Conservation (phyloP, 352 stramenopile species). For the Pythium aquatile region DNA sequence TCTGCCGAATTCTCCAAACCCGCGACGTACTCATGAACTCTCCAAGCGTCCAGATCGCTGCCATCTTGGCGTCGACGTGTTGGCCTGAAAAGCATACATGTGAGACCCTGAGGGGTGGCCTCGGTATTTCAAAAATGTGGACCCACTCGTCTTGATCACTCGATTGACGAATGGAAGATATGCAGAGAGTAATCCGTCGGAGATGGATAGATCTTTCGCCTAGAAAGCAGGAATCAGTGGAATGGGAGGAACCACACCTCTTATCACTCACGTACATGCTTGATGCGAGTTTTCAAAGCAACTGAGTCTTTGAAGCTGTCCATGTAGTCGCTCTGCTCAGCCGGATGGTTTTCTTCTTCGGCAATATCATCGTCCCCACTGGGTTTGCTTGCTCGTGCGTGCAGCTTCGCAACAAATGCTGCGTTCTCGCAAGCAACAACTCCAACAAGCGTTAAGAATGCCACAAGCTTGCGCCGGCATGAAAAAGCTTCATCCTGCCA, state of each 20-base stretch:
- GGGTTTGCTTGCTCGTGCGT: neutral
- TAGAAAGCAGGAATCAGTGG: slow-evolving; percentile 4
- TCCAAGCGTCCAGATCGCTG: slow-evolving; percentile 23
- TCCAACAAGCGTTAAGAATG: slow-evolving; percentile 23
- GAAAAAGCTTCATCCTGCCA: slow-evolving; percentile 24
- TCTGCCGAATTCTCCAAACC: neutral
- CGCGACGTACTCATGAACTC: slow-evolving; percentile 31
- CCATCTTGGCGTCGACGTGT: slow-evolving; percentile 8
- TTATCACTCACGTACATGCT: slow-evolving; percentile 13
- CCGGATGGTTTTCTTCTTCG: neutral
- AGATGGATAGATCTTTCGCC: slow-evolving; percentile 25
- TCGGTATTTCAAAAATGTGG: neutral
- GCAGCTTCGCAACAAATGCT: neutral
- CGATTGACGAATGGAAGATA: slow-evolving; percentile 26
- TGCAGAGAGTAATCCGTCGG: slow-evolving; percentile 23
- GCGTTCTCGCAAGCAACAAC: slow-evolving; percentile 24
- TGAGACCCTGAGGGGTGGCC: neutral
- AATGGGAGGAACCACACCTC: neutral
- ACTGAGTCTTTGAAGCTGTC: slow-evolving; percentile 17
- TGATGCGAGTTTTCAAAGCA: slow-evolving; percentile 18
- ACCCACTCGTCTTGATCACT: slow-evolving; percentile 14
- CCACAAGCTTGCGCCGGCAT: neutral
- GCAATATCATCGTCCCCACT: neutral
- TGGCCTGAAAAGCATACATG: slow-evolving; percentile 2
- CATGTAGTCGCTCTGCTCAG: slow-evolving; percentile 22